A percentile compares a stretch with the other conserved stretches of the same genome.
phyloP scores from a whole-genome alignment of 164 flowering plant species.

The Chimonanthus salicifolius region DNA sequence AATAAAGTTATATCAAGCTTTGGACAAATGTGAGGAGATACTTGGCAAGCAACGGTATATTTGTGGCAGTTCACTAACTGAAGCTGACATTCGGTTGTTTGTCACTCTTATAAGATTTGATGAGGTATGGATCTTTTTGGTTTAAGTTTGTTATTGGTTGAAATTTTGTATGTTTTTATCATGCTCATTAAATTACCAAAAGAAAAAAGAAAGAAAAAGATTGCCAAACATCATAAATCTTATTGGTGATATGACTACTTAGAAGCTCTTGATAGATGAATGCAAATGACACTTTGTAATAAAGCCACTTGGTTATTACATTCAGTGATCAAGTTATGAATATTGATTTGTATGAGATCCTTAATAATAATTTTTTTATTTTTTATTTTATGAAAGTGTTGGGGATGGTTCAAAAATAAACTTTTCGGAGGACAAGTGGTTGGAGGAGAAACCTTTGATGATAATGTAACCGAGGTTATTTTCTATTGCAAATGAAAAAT shows the following conservation, averaged over 20 bases:
- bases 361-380: no score
- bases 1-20: constrained; percentile 53
- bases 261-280: background rate
- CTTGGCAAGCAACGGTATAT: constrained; percentile 70
- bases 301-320: background rate
- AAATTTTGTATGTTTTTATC: background rate
- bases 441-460: no score
- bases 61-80: constrained; percentile 71
- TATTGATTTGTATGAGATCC: background rate
- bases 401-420: no score
- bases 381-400: no score
- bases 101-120: constrained; percentile 92
- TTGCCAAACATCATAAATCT: background rate
- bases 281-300: background rate
- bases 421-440: no score
- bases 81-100: constrained; percentile 89
- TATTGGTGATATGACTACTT: background rate
- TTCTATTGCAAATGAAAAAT: no score
- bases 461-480: no score
- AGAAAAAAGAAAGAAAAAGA: background rate
- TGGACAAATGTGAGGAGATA: constrained; percentile 87
- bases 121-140: constrained; percentile 48
- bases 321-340: background rate
- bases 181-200: background rate
- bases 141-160: background rate